A percentile compares a stretch with the other conserved stretches of the same genome.
Evolutionary conservation across 202 grass and related monocot genomes (phyloP).

Genomic region (Cymbopogon flexuosus): DNA sequence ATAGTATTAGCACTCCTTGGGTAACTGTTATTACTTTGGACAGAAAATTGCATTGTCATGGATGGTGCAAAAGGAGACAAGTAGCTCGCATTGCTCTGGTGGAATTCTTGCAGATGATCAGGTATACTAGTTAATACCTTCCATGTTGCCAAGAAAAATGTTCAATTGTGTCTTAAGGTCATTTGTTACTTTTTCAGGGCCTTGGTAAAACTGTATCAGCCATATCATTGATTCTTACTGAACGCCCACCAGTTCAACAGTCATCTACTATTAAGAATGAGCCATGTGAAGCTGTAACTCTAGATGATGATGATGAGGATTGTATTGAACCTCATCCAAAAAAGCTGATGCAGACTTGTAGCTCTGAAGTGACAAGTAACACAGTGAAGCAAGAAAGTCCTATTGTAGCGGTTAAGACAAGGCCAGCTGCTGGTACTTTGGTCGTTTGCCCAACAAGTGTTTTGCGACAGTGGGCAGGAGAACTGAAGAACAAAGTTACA

Average conservation of each 20-base stretch:
- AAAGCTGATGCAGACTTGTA: conserved; percentile 36
- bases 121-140: conserved; percentile 41
- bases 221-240: conserved; percentile 89
- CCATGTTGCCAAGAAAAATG: background rate
- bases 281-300: conserved; percentile 71
- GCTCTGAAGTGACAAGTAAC: conserved; percentile 20
- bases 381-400: conserved; percentile 44
- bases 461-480: conserved; percentile 90
- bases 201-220: conserved; percentile 91
- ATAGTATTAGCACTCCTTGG: conserved; percentile 15
- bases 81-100: conserved; percentile 62
- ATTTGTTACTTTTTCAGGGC: conserved; percentile 62
- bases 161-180: conserved; percentile 25
- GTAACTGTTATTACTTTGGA: conserved; percentile 22
- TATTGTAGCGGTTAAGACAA: conserved; percentile 42
- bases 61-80: conserved; percentile 96
- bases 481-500: conserved; percentile 88
- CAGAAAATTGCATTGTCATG: conserved; percentile 95
- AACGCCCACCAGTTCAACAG: conserved; percentile 57
- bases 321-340: conserved; percentile 33
- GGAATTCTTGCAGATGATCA: conserved; percentile 99
- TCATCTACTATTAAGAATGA: conserved; percentile 47
- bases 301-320: conserved; percentile 77
- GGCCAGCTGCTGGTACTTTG: conserved; percentile 90
- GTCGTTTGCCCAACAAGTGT: conserved; percentile 99